A percentile compares a stretch with the other conserved stretches of the same genome.
phyloP scores from a whole-genome alignment of 805 yeast genomes.

The Kodamaea sagamina region DNA sequence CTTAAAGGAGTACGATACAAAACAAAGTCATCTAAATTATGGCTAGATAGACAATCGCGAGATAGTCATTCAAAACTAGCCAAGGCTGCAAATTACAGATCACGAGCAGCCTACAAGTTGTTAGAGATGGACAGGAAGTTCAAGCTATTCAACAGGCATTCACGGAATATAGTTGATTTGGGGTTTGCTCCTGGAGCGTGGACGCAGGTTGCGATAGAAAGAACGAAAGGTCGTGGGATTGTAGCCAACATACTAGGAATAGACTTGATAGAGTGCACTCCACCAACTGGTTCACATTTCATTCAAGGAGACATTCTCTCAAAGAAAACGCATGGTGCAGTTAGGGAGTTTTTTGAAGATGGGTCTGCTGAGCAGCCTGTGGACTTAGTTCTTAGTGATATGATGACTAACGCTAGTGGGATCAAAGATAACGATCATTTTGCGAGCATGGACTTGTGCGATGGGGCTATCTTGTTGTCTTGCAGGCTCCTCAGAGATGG shows the following conservation, averaged over 20 bases:
- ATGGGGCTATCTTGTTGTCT: slow-evolving; percentile 82
- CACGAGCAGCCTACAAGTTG: slow-evolving; percentile 91
- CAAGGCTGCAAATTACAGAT: slow-evolving; percentile 57
- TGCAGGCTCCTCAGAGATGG: slow-evolving; percentile 65
- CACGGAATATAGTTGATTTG: slow-evolving; percentile 73
- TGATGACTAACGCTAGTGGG: slow-evolving; percentile 95
- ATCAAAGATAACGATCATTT: slow-evolving; percentile 77
- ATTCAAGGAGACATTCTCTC: slow-evolving; percentile 44
- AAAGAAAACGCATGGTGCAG: slow-evolving; percentile 53
- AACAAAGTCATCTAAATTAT: slow-evolving; percentile 60
- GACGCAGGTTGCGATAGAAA: slow-evolving; percentile 31
- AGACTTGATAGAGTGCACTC: slow-evolving; percentile 35
- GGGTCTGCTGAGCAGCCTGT: slow-evolving; percentile 13
- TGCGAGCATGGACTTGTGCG: slow-evolving; percentile 87
- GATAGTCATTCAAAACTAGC: slow-evolving; percentile 74
- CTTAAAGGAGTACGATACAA: slow-evolving; percentile 10
- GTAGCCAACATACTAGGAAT: slow-evolving; percentile 26
- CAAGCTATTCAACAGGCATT: slow-evolving; percentile 52
- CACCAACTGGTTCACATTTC: slow-evolving; percentile 40
- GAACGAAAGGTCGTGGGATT: slow-evolving; percentile 13
- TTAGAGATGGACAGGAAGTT: slow-evolving; percentile 70
- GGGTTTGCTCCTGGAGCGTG: slow-evolving; percentile 44
- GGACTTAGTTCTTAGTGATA: slow-evolving; percentile 61
- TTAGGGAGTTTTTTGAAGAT: slow-evolving; percentile 49
- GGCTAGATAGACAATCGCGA: slow-evolving; percentile 70